Base-by-base conservation (phyloP, 495 filamentous ascomycete species). In the Rhypophila decipiens region DNA sequence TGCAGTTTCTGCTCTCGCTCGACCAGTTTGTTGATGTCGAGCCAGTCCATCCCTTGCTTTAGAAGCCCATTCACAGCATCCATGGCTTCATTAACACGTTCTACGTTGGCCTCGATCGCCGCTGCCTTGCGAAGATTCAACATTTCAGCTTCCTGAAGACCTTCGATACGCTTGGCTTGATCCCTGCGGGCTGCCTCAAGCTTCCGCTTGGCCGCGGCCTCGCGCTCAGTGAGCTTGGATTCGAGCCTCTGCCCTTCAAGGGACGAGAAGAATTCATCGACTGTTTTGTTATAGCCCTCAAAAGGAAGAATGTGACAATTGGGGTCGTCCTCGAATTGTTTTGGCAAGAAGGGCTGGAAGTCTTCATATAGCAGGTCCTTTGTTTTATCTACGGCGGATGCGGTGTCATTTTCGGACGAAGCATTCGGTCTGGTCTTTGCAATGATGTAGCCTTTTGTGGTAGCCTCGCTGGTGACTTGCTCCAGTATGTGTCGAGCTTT, bases 181-280 rank as follows among this genome's bases (percentile, higher is more conserved):
- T 95, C 91, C 33, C 82, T 71, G 44, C 83, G 78, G 15, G 90
- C 87, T 13, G 83, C 74, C 18, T 94, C 87, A 12, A 98, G 70
- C 59, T 90, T 95, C 51, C 76, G 79, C 66, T 83, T 87, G 3
- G 93, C 93, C 11, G 75, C 74, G 23, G 84, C 78, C 61, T 97
- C 89, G 11, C 82, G 79, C 58, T 96, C 93, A 21, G 78, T 78
- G 19, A 98, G 68, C 12, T 81, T 71, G 0, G 88, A 91, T 64
- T 91, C 86, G 9, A 97, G 76, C 56, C 87, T 95, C 62, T 96
- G 93, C 0, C 89, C 87, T 64, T 98, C 93, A 17, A 97, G 78
- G 0, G 90, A 96, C 1, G 93, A 98, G 63, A 90, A 98, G 64
- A 95, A 98, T 51, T 95, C 87, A 56, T 98, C 93, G 0, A 95